Evolutionary conservation across 1,284 basidiomycete species (phyloP).

Genomic region (Ceratobasidium sp.): DNA sequence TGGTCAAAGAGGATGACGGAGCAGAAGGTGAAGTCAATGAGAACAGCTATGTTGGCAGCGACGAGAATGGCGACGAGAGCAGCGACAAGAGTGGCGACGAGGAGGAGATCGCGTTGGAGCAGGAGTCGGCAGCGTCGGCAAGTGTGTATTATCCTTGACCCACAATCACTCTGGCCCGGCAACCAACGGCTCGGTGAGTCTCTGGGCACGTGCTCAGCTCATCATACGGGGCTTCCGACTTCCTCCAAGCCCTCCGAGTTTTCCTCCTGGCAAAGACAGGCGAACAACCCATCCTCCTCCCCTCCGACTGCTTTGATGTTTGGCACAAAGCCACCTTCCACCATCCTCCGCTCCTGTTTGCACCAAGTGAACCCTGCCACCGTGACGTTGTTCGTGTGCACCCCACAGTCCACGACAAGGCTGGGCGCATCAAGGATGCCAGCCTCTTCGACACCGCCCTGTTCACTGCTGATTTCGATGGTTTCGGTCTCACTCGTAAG

Average conservation of each 20-base stretch:
- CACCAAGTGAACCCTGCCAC: neutral
- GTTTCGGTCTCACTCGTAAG: neutral
- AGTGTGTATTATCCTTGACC: constrained; percentile 2
- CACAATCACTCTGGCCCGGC: neutral
- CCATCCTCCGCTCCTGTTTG: neutral
- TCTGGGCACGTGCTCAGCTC: neutral
- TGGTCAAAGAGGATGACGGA: neutral
- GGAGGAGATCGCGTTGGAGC: neutral
- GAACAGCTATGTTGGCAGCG: neutral
- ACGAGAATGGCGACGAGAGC: neutral
- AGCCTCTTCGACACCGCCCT: constrained; percentile 5
- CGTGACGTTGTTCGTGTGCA: constrained; percentile 17
- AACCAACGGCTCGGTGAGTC: neutral
- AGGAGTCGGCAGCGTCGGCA: neutral
- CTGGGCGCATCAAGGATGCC: neutral
- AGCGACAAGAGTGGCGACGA: neutral
- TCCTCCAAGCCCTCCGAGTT: neutral
- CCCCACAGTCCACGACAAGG: neutral
- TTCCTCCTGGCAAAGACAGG: neutral
- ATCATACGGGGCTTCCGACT: constrained; percentile 8
- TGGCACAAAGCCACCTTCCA: constrained; percentile 5
- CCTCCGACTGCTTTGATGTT: constrained; percentile 13
- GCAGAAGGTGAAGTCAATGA: neutral
- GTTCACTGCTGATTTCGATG: neutral
- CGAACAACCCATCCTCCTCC: neutral